Conservation (phyloP, 2,329 filamentous ascomycete species). For the Ampelomyces quisqualis region DNA sequence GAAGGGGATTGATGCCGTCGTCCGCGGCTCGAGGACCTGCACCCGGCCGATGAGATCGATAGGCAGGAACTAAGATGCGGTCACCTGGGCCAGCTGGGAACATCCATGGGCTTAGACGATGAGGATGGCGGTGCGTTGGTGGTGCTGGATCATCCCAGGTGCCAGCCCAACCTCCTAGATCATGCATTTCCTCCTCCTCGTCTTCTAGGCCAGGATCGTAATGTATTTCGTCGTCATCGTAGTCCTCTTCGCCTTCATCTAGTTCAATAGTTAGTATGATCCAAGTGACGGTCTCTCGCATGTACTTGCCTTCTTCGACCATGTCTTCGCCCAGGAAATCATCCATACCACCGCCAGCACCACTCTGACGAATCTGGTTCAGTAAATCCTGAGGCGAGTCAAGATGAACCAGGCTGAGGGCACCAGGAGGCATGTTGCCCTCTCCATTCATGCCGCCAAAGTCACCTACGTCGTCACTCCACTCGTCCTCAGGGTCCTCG, state of each 20-base stretch:
- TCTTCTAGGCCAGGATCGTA: conserved; percentile 55
- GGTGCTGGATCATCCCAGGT: conserved; percentile 49
- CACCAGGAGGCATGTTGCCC: conserved; percentile 53
- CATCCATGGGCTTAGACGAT: conserved; percentile 60
- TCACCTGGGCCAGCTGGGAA: conserved; percentile 58
- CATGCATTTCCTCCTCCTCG: conserved; percentile 46
- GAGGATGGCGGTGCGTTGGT: conserved; percentile 51
- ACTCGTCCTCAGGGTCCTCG: conserved; percentile 43
- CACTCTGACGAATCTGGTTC: conserved; percentile 46
- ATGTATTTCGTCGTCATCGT: conserved; percentile 65
- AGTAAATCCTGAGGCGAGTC: conserved; percentile 42
- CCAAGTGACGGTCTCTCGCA: neutral
- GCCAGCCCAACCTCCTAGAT: conserved; percentile 53
- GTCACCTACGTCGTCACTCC: conserved; percentile 53
- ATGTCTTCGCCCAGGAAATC: conserved; percentile 60
- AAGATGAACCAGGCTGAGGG: conserved; percentile 37
- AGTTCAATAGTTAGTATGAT: conserved; percentile 40
- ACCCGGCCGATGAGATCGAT: conserved; percentile 56
- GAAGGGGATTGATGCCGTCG: conserved; percentile 82
- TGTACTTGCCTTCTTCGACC: conserved; percentile 61
- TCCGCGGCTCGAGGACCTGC: conserved; percentile 62
- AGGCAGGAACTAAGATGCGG: conserved; percentile 45
- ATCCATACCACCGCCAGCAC: conserved; percentile 50
- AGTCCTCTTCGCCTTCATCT: conserved; percentile 63
- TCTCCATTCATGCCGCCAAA: conserved; percentile 51